Conservation (phyloP, 331 rosid species). For the Rhamnella rubrinervis region DNA sequence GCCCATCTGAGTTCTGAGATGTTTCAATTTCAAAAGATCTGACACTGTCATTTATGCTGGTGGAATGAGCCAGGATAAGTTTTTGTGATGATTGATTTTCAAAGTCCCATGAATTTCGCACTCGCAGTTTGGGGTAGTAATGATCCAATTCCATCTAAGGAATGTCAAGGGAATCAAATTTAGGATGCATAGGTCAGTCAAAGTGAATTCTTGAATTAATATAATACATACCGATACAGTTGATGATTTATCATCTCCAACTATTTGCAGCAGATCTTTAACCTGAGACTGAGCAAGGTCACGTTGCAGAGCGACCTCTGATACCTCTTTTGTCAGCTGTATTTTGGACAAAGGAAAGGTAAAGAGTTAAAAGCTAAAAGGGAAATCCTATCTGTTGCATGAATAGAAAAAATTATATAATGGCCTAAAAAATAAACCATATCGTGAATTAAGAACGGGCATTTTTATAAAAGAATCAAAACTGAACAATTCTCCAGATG, state of each 20-base stretch:
- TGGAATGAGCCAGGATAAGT: constrained; percentile 31
- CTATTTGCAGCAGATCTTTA: constrained; percentile 59
- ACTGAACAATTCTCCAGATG: no score
- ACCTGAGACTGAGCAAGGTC: constrained; percentile 76
- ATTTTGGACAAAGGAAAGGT: constrained; percentile 11
- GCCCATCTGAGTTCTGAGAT: constrained; percentile 74
- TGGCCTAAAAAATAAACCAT: no score
- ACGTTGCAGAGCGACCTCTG: constrained; percentile 60
- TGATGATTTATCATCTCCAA: constrained; percentile 52
- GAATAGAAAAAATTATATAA: no score
- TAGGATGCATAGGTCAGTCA: constrained; percentile 9
- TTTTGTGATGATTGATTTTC: constrained; percentile 43
- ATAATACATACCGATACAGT: constrained; percentile 46
- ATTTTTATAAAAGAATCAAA: no score
- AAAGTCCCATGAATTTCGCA: constrained; percentile 58
- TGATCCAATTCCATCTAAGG: constrained; percentile 52
- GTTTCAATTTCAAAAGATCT: constrained; percentile 58
- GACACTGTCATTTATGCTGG: constrained; percentile 36
- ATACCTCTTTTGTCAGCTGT: constrained; percentile 81
- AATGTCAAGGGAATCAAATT: constrained; percentile 20
- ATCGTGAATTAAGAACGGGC: no score
- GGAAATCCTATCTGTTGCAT: not conserved
- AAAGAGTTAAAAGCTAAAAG: constrained; percentile 4
- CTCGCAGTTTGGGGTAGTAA: constrained; percentile 63
- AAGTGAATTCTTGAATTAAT: constrained; percentile 17